phyloP scores from a whole-genome alignment of 2,329 filamentous ascomycete genomes.

The Xylariales sp. region DNA sequence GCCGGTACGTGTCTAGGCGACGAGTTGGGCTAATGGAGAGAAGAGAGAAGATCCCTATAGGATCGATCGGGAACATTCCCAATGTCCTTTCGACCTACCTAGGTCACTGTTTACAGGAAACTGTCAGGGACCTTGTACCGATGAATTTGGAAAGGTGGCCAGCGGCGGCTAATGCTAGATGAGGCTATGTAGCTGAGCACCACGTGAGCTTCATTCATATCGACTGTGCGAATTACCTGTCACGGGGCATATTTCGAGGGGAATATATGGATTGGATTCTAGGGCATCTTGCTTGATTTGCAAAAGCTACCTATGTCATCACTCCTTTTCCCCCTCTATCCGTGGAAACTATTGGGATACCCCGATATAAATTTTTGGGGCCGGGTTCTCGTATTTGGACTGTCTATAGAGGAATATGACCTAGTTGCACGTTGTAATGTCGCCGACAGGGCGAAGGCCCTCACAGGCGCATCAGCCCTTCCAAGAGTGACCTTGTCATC shows the following conservation, averaged over 20 bases:
- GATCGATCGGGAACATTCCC: too few relatives aligned
- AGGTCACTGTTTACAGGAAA: too few relatives aligned
- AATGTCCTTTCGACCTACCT: neutral
- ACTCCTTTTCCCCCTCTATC: neutral
- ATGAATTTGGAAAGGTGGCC: neutral
- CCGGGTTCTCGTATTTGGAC: neutral
- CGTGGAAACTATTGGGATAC: neutral
- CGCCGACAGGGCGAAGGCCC: neutral
- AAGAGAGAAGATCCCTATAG: too few relatives aligned
- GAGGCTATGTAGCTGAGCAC: neutral
- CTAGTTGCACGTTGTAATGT: neutral
- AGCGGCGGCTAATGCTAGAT: neutral
- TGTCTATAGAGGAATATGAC: neutral
- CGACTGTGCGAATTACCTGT: neutral
- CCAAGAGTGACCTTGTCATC: neutral
- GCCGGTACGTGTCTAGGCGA: too few relatives aligned
- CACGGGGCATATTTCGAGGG: neutral
- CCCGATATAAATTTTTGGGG: neutral
- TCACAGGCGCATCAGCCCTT: too few relatives aligned
- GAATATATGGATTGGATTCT: neutral
- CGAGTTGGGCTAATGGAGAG: neutral
- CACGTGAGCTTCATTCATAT: neutral
- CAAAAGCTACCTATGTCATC: neutral
- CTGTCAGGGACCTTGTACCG: neutral
- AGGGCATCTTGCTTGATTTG: neutral